A percentile compares a stretch with the other conserved stretches of the same genome.
Evolutionary conservation across 768 basidiomycete genomes (phyloP).

Genomic region (Kwoniella europaea): DNA sequence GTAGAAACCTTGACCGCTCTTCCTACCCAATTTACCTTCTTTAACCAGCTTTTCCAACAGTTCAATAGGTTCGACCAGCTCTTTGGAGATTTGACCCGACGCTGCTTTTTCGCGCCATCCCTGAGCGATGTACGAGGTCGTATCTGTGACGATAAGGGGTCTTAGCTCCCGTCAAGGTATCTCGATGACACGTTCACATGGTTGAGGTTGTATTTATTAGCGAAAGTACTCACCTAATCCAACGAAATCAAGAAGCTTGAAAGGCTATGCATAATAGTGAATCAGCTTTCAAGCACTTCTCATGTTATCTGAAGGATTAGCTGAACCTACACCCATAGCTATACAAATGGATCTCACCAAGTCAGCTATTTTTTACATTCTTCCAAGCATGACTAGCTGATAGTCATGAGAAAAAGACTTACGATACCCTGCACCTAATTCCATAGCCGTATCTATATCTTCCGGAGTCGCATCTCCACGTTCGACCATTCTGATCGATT

Average conservation of each 20-base stretch:
- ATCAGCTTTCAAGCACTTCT: no score
- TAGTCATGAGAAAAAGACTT: constrained; percentile 22
- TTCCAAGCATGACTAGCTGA: background rate
- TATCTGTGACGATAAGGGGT: constrained; percentile 36
- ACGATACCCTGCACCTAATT: constrained; percentile 61
- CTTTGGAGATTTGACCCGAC: constrained; percentile 53
- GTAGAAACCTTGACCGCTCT: constrained; percentile 61
- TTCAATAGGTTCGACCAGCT: constrained; percentile 54
- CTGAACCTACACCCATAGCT: constrained; percentile 56
- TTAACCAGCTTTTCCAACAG: constrained; percentile 58
- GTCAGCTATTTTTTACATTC: background rate
- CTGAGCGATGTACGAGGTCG: constrained; percentile 57
- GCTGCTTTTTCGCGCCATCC: constrained; percentile 60
- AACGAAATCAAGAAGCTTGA: constrained; percentile 60
- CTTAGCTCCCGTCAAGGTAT: no score
- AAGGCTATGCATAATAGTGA: constrained; percentile 38
- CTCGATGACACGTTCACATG: background rate
- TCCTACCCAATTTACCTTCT: constrained; percentile 60
- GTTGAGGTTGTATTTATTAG: background rate
- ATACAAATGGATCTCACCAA: background rate
- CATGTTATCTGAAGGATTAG: background rate
- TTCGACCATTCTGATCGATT: constrained; percentile 61
- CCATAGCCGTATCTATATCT: constrained; percentile 62
- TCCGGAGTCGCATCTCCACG: constrained; percentile 60
- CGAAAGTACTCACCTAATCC: constrained; percentile 56